phyloP scores from a whole-genome alignment of 1,284 basidiomycete species.

The Trametes sp. region DNA sequence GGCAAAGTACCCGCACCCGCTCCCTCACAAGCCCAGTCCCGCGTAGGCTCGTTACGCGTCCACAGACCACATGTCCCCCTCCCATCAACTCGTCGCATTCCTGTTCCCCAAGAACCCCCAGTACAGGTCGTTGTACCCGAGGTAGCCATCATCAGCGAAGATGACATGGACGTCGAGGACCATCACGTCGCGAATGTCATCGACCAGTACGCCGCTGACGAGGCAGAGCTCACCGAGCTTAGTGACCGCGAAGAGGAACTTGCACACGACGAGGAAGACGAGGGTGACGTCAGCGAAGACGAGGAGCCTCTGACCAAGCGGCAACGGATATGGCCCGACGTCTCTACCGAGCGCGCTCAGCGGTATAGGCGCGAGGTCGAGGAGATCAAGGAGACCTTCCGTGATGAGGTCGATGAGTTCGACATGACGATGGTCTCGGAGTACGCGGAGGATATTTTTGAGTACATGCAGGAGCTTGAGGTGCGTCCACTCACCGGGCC shows the following conservation, averaged over 20 bases:
- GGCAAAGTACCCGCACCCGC: constrained; percentile 51
- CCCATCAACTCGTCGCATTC: constrained; percentile 46
- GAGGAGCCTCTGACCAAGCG: constrained; percentile 48
- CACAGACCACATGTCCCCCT: constrained; percentile 37
- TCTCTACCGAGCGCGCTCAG: constrained; percentile 64
- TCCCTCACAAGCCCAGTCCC: constrained; percentile 46
- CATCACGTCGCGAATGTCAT: constrained; percentile 21
- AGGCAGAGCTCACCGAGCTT: constrained; percentile 30
- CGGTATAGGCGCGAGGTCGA: constrained; percentile 68
- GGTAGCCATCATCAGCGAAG: constrained; percentile 46
- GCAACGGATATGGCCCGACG: constrained; percentile 72
- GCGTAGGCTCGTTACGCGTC: constrained; percentile 42
- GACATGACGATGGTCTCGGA: constrained; percentile 99
- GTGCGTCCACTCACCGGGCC: constrained; percentile 50
- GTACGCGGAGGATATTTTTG: constrained; percentile 97
- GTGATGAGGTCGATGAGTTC: constrained; percentile 84
- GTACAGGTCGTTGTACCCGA: constrained; percentile 44
- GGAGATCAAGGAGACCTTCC: constrained; percentile 74
- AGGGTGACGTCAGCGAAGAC: constrained; percentile 58
- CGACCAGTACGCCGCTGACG: constrained; percentile 28
- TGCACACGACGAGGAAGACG: constrained; percentile 54
- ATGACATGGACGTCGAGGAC: constrained; percentile 70
- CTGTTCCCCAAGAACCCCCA: constrained; percentile 45
- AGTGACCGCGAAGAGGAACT: constrained; percentile 32
- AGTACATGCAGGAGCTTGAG: constrained; percentile 94